These are phyloP conservation scores for Typha latifolia DNA, from an alignment of 176 grass and related monocot genomes.

Conservation along the genomic window DNA sequence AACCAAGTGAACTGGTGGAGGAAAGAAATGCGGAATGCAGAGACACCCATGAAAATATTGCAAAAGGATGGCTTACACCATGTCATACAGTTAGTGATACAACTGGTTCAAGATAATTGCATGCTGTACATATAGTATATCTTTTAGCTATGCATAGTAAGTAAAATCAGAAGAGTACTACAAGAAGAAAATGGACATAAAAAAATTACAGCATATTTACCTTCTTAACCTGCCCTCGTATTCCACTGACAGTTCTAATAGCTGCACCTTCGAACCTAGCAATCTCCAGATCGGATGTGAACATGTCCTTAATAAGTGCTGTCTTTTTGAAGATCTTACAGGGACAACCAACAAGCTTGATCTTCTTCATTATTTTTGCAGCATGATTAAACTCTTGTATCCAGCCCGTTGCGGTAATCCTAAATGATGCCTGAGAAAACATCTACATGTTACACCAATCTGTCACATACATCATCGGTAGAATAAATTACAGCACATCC, in stretches of 20 bases:
- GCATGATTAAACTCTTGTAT: constrained; percentile 95
- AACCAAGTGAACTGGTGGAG: too few relatives aligned
- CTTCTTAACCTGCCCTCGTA: constrained; percentile 97
- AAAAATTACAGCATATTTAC: constrained; percentile 28
- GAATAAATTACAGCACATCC: neutral
- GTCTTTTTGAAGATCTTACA: constrained; percentile 98
- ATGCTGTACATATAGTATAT: neutral
- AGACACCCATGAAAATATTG: too few relatives aligned
- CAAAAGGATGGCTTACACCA: too few relatives aligned
- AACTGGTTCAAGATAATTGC: neutral
- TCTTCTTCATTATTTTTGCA: constrained; percentile 88
- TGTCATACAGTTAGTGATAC: too few relatives aligned
- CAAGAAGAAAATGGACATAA: constrained; percentile 1
- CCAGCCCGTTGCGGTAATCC: constrained; percentile 65
- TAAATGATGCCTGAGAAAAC: constrained; percentile 57
- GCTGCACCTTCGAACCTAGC: constrained; percentile 96
- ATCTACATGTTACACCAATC: neutral
- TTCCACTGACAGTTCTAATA: constrained; percentile 77
- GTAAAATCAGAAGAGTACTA: neutral
- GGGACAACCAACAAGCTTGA: constrained; percentile 78
- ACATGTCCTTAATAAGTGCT: constrained; percentile 89
- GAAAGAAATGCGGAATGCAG: too few relatives aligned
- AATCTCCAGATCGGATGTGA: constrained; percentile 94
- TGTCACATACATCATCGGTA: neutral
- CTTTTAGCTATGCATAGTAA: neutral